Evolutionary conservation across 1,284 basidiomycete genomes (phyloP).

Genomic region (Ustilago loliicola): DNA sequence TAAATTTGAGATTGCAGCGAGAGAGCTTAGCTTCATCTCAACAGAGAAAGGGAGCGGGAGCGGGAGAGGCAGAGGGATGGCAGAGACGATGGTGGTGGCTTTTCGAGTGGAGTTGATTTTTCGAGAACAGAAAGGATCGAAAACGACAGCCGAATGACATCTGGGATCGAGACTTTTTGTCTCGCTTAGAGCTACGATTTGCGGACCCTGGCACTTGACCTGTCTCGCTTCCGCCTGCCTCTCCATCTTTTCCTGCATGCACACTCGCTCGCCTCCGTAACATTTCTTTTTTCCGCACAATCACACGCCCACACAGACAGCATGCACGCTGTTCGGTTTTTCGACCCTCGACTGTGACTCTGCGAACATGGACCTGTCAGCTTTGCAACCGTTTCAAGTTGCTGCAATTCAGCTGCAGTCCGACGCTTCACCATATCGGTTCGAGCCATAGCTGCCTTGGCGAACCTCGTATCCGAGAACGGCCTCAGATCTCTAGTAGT

Average conservation of each 20-base stretch:
- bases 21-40: neutral
- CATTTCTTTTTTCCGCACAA: conserved; percentile 2
- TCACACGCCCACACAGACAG: neutral
- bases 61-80: neutral
- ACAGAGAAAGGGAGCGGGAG: neutral
- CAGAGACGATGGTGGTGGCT: conserved; percentile 7
- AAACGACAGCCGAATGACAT: conserved; percentile 9
- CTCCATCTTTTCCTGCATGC: neutral
- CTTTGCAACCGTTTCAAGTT: neutral
- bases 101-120: neutral
- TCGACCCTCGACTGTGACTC: neutral
- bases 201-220: conserved; percentile 10
- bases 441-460: neutral
- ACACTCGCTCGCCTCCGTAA: neutral
- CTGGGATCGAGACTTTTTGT: conserved; percentile 10
- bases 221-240: conserved; percentile 4
- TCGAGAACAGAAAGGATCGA: neutral
- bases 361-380: neutral
- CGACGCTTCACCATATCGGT: conserved; percentile 3
- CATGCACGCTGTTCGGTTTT: neutral
- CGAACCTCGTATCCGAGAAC: neutral
- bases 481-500: no score
- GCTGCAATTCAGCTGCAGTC: neutral
- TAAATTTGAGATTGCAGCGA: neutral
- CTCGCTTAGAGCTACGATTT: conserved; percentile 2